phyloP scores from a whole-genome alignment of 768 basidiomycete genomes.

The Suillus weaverae region DNA sequence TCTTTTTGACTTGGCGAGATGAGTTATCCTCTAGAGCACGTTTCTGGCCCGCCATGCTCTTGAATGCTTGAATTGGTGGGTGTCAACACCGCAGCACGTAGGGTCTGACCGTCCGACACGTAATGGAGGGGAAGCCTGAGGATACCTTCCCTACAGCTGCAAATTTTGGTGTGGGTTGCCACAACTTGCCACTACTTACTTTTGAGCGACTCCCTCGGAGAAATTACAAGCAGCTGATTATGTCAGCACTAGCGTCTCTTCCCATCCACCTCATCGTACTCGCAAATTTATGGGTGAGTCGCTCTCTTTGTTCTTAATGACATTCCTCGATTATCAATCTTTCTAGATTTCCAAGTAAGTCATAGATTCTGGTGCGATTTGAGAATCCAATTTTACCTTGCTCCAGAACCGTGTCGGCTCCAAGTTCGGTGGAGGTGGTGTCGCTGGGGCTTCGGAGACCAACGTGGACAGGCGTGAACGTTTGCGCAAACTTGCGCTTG shows the following conservation, averaged over 20 bases:
- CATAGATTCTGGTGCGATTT: background rate
- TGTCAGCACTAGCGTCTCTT: background rate
- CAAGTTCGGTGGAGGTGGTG: slow-evolving; percentile 95
- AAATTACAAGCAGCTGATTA: background rate
- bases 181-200: background rate
- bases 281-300: slow-evolving; percentile 2
- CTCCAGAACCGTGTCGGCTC: slow-evolving; percentile 88
- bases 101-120: background rate
- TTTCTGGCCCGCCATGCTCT: slow-evolving; percentile 53
- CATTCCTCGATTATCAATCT: background rate
- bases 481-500: slow-evolving; percentile 90
- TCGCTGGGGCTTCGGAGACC: slow-evolving; percentile 92
- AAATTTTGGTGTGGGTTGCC: too few species aligned
- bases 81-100: background rate
- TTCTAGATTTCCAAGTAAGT: slow-evolving; percentile 67
- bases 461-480: slow-evolving; percentile 96
- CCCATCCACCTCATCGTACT: background rate
- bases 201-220: background rate
- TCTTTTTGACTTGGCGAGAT: slow-evolving; percentile 60
- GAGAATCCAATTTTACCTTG: slow-evolving; percentile 6
- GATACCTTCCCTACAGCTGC: background rate
- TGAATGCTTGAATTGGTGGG: slow-evolving; percentile 13
- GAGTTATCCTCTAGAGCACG: slow-evolving; percentile 57
- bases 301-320: background rate
- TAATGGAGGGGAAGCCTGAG: background rate